Base-by-base conservation (phyloP, 2,329 filamentous ascomycete genomes). In the Aspergillus calidoustus region DNA sequence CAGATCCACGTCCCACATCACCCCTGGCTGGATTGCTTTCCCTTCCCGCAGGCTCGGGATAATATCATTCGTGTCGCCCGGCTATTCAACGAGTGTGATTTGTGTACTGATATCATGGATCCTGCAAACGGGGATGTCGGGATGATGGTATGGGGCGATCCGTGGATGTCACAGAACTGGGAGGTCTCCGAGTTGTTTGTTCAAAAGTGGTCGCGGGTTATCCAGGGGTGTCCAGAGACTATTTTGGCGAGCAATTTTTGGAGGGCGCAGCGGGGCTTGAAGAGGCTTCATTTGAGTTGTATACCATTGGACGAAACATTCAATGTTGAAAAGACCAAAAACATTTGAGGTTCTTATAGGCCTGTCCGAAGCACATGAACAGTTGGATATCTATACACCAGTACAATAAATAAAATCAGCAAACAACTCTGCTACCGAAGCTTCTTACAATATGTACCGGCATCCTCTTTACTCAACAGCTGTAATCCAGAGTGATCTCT, bases 141-240 rank as follows among this genome's bases (percentile, higher is more conserved):
- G 5, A 25, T 69, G 7, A 50, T 70, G 44, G 62, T 68, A 0
- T 70, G 68, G 68, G 64, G 67, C 1, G 67, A 70, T 28, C 69
- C 68, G 2, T 72, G 64, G 65, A 54, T 65, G 23, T 60, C 64
- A 3, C 50, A 59, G 17, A 67, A 58, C 13, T 71, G 70, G 70
- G 67, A 72, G 49, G 54, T 71, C 11, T 66, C 63, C 9, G 64
- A 71, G 46, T 64, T 62, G 3, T 72, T 71, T 51, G 23, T 64
- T 7, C 54, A 34, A 28, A 71, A 71, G 57, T 72, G 68, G 67
- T 60, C 62, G 0, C 68, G 62, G 53, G 44, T 68, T 44, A 46
- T 73, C 19, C 46, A 49, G 30, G 66, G 62, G 15, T 70, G 67
- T 54, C 55, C 62, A n/a, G 67, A 68, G 9, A 25, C 69, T 15